Evolutionary conservation across 108 stramenopile genomes (phyloP).

Genomic region (Skeletonema potamos): DNA sequence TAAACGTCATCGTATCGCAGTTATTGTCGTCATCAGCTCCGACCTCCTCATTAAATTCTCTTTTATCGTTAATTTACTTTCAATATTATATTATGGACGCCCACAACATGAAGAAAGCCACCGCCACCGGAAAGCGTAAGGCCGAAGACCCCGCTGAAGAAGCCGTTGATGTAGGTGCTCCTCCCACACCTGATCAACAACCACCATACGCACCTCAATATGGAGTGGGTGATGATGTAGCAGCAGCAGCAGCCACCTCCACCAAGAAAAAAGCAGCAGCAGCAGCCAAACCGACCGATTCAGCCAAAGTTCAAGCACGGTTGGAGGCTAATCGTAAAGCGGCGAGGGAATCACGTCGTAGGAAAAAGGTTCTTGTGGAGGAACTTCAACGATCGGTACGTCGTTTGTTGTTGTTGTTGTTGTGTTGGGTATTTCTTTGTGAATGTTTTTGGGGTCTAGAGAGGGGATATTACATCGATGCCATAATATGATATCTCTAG

Average conservation of each 20-base stretch:
- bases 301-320: not conserved
- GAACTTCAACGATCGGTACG: not conserved
- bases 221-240: not conserved
- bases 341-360: not conserved
- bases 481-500: too few species aligned
- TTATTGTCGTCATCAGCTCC: not conserved
- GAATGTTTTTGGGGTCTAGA: too few species aligned
- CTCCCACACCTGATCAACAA: not conserved
- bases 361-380: constrained; percentile 4
- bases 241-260: not conserved
- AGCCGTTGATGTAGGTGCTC: not conserved
- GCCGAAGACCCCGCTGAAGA: constrained; percentile 5
- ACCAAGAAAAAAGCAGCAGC: not conserved
- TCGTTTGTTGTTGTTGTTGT: constrained; percentile 1
- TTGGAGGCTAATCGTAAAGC: not conserved
- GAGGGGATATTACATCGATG: too few species aligned
- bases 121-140: constrained; percentile 14
- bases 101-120: not conserved
- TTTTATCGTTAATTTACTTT: too few species aligned
- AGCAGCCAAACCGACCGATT: not conserved
- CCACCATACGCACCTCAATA: not conserved
- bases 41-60: not conserved
- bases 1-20: constrained; percentile 3
- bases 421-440: not conserved
- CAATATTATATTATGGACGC: not conserved